Conservation (phyloP, 768 basidiomycete genomes). For the Lactarius hengduanensis region DNA sequence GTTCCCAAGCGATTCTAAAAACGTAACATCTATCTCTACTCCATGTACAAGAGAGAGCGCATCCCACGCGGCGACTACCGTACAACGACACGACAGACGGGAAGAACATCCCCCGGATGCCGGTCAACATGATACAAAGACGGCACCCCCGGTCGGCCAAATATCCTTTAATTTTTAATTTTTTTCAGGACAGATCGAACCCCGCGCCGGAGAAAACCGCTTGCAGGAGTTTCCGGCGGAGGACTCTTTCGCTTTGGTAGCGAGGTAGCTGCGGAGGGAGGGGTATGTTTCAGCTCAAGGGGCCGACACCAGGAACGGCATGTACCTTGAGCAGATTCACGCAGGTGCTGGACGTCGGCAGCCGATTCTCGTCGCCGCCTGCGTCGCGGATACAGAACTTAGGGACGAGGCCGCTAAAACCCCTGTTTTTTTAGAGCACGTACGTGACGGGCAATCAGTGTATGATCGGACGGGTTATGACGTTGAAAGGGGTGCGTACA, state of each 20-base stretch:
- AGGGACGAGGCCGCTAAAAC: slow-evolving; percentile 85
- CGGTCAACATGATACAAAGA: no score
- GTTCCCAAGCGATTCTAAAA: neutral
- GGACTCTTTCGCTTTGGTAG: slow-evolving; percentile 59
- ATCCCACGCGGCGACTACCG: neutral
- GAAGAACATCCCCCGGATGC: no score
- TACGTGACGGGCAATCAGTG: neutral
- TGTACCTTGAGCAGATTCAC: slow-evolving; percentile 88
- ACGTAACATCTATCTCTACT: neutral
- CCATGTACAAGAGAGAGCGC: no score
- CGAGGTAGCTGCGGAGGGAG: slow-evolving; percentile 55
- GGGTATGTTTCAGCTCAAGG: neutral
- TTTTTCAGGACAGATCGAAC: slow-evolving; percentile 78
- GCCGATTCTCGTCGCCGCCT: slow-evolving; percentile 64
- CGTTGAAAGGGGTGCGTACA: slow-evolving; percentile 47
- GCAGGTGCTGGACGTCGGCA: slow-evolving; percentile 83
- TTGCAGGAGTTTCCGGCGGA: slow-evolving; percentile 77
- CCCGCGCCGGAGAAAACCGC: slow-evolving; percentile 88
- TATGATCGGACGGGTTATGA: neutral
- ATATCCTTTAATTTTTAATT: neutral
- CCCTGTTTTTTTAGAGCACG: slow-evolving; percentile 41
- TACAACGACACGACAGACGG: no score
- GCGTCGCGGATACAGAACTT: slow-evolving; percentile 86
- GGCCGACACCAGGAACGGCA: neutral
- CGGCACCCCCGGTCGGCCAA: neutral